phyloP scores from a whole-genome alignment of 2,329 filamentous ascomycete genomes.

The Aspergillus vadensis region DNA sequence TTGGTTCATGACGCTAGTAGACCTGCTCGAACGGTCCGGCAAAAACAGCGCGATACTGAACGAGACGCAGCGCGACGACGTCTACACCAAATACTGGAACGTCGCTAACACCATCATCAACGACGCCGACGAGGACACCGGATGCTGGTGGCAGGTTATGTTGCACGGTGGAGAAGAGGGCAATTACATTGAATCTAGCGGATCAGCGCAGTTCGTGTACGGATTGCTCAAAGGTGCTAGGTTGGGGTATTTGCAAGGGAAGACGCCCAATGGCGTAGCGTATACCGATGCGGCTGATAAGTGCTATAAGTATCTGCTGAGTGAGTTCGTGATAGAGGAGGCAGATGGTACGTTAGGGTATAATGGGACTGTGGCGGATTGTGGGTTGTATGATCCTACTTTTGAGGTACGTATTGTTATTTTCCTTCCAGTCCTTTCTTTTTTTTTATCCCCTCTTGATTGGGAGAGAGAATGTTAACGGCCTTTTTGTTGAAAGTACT shows the following conservation, averaged over 20 bases:
- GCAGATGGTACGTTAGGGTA: conserved; percentile 54
- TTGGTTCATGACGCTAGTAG: conserved; percentile 56
- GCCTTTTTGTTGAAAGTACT: conserved; percentile 22
- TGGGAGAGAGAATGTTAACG: not conserved
- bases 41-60: conserved; percentile 26
- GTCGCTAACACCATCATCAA: conserved; percentile 47
- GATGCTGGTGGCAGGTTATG: conserved; percentile 63
- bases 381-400: conserved; percentile 53
- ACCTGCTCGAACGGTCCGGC: conserved; percentile 53
- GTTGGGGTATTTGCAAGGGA: conserved; percentile 33
- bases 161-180: conserved; percentile 52
- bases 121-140: conserved; percentile 45
- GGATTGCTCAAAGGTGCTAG: conserved; percentile 53
- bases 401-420: conserved; percentile 50
- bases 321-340: conserved; percentile 51
- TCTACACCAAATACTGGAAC: conserved; percentile 44
- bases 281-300: conserved; percentile 45
- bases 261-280: conserved; percentile 2
- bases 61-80: conserved; percentile 34
- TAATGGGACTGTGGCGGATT: conserved; percentile 56
- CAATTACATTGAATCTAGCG: conserved; percentile 64
- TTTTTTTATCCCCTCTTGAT: not conserved
- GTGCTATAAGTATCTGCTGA: conserved; percentile 48
- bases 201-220: conserved; percentile 60
- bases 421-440: not conserved